A percentile compares a stretch with the other conserved stretches of the same genome.
Conservation (phyloP, 441 rosid genomes). For the Syzygium syzygioides region DNA sequence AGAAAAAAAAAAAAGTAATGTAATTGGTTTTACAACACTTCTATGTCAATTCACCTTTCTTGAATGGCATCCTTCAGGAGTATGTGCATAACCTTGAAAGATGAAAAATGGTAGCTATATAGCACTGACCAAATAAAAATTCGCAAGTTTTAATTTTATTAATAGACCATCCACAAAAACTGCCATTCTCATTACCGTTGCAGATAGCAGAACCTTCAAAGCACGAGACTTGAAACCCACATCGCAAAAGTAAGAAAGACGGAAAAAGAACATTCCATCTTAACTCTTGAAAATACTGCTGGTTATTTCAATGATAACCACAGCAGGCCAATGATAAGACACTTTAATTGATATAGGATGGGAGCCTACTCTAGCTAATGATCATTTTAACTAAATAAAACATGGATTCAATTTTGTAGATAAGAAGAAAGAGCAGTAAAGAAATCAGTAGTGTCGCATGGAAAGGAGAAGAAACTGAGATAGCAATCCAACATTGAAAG, state of each 20-base stretch:
- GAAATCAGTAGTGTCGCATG: not conserved
- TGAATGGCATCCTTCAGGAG: not conserved
- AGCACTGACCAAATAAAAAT: not conserved
- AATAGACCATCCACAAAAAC: not conserved
- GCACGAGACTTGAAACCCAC: not conserved
- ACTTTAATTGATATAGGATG: not conserved
- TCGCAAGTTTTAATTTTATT: not conserved
- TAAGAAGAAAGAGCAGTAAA: not conserved
- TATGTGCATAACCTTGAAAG: not conserved
- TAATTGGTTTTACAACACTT: not conserved
- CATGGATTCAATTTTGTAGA: not conserved
- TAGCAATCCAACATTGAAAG: not conserved
- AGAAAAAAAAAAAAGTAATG: not conserved
- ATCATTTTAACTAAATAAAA: not conserved
- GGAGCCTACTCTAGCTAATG: not conserved
- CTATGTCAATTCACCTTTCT: not conserved
- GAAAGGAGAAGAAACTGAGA: not conserved
- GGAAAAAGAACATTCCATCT: not conserved
- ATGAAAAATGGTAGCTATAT: not conserved
- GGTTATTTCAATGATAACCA: not conserved
- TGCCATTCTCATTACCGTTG: not conserved
- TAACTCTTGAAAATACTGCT: not conserved
- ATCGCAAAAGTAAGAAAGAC: not conserved
- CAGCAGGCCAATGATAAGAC: not conserved
- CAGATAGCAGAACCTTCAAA: not conserved